These are phyloP conservation scores for Kodamaea kaohsiungensis DNA, from an alignment of 805 yeast genomes.

Conservation along the genomic window DNA sequence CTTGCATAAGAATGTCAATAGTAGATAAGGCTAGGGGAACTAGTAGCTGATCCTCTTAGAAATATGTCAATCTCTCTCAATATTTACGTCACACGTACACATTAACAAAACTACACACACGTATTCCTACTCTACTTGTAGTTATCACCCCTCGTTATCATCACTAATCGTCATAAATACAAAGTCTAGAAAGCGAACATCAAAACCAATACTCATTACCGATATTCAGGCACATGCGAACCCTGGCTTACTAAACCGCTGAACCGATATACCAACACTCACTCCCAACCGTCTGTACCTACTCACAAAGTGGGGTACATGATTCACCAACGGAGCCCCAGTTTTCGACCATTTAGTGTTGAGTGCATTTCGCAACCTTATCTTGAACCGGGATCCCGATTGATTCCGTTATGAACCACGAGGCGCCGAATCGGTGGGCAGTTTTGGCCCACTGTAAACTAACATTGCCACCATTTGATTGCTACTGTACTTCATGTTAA, in stretches of 20 bases:
- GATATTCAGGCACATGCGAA: too few species aligned
- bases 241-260: too few species aligned
- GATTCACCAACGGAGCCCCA: background rate
- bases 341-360: background rate
- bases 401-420: background rate
- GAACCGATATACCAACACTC: too few species aligned
- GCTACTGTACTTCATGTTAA: background rate
- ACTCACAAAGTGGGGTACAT: background rate
- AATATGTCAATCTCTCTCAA: too few species aligned
- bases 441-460: background rate
- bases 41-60: background rate
- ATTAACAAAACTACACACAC: too few species aligned
- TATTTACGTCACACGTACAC: too few species aligned
- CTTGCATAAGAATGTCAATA: background rate
- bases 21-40: background rate
- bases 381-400: background rate
- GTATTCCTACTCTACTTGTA: too few species aligned
- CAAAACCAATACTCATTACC: too few species aligned
- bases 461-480: background rate
- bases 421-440: background rate
- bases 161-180: too few species aligned
- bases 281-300: too few species aligned
- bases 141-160: too few species aligned
- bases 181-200: too few species aligned
- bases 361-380: background rate